phyloP scores from a whole-genome alignment of 768 basidiomycete genomes.

The Pulveroboletus sp. region DNA sequence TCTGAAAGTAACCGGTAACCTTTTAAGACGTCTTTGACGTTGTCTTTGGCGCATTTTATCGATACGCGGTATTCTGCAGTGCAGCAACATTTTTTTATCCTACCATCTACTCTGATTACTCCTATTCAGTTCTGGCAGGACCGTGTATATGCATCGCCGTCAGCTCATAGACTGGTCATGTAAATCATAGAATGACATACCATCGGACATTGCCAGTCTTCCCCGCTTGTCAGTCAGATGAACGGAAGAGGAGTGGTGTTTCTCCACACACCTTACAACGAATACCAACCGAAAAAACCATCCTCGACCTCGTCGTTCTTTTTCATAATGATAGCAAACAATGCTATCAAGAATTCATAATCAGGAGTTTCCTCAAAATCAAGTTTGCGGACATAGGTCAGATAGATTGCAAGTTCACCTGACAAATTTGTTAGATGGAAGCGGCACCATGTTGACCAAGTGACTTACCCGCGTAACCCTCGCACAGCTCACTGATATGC shows the following conservation, averaged over 20 bases:
- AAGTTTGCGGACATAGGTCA: slow-evolving; percentile 98
- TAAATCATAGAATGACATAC: slow-evolving; percentile 46
- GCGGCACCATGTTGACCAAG: not conserved
- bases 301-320: slow-evolving; percentile 89
- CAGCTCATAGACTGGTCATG: too few species aligned
- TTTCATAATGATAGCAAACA: slow-evolving; percentile 93
- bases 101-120: too few species aligned
- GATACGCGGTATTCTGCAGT: too few species aligned
- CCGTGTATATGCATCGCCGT: too few species aligned
- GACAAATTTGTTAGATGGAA: slow-evolving; percentile 13
- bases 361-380: slow-evolving; percentile 99
- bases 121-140: too few species aligned
- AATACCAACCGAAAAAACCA: slow-evolving; percentile 94
- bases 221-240: slow-evolving; percentile 54
- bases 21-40: too few species aligned
- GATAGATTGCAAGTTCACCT: slow-evolving; percentile 99
- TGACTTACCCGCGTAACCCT: slow-evolving; percentile 82
- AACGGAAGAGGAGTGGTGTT: not conserved
- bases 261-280: slow-evolving; percentile 67
- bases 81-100: too few species aligned
- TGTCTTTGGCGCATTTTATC: too few species aligned
- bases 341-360: slow-evolving; percentile 94
- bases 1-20: too few species aligned
- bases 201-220: slow-evolving; percentile 87
- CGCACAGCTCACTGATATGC: slow-evolving; percentile 93